Evolutionary conservation across 2,329 filamentous ascomycete species (phyloP), one percentile per base, ranked within the genome.

Genomic region (Curvularia spicifera): DNA sequence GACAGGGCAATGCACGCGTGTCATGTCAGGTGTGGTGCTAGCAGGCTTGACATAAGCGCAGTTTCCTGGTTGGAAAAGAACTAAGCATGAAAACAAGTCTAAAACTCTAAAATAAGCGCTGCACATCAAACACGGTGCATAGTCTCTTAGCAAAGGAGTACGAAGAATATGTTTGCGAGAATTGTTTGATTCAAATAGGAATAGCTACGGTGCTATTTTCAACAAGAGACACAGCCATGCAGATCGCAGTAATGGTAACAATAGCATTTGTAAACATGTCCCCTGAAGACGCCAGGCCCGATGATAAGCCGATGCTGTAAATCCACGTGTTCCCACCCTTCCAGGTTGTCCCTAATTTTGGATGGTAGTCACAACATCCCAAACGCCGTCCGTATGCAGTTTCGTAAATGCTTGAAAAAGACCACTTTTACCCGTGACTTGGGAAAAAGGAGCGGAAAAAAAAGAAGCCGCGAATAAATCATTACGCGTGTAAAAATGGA

Each of bases 301-400:
- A 39, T 42, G n/a, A 35, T 50, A 46, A 54, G 53, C 48, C 47
- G 45, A 47, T 51, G 43, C 48, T 48, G 2, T 56, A 33, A 42
- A 53, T n/a, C n/a, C 40, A 43, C 22, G 24, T 43, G 22, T n/a
- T n/a, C 44, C 55, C 37, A 12, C 26, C 54, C 22, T 15, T 15
- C n/a, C 35, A 28, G 51, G 44, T 39, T 46, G 22, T 33, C 42
- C 55, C 47, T 54, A 31, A 44, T 13, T 26, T 26, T 9, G 22
- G 22, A 43, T 26, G 12, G 22, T 43, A 43, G 40, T 22, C 22
- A 12, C 13, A 26, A 43, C 22, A 20, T 50, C 52, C 31, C 37
- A 44, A 71, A 74, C 71, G 68, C 71, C 71, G 57, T 59, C 58
- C 60, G 64, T 53, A 73, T 73, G 71, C 71, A 44, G 47, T 29